Conservation (phyloP, 1,284 basidiomycete genomes). For the Psilocybe mexicana region DNA sequence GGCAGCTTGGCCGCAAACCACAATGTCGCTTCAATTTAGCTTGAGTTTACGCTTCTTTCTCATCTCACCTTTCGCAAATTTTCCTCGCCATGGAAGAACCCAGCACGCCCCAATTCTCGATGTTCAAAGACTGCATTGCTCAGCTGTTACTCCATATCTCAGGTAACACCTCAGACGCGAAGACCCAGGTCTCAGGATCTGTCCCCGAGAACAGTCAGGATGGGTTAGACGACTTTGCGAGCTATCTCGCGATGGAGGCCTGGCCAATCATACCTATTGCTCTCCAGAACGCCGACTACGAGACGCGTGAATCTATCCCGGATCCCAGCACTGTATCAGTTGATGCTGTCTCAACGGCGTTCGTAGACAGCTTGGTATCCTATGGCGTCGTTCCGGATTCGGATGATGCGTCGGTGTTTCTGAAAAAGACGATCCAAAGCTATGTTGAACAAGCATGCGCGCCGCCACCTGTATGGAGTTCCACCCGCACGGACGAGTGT, state of each 20-base stretch:
- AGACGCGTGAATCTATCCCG: conserved; percentile 31
- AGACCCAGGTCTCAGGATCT: conserved; percentile 8
- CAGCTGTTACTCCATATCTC: conserved; percentile 38
- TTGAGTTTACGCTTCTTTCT: not conserved
- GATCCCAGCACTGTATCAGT: conserved; percentile 38
- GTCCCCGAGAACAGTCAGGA: conserved; percentile 22
- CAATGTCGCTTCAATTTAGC: not conserved
- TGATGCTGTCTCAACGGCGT: conserved; percentile 36
- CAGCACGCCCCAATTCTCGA: conserved; percentile 27
- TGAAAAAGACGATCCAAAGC: conserved; percentile 40
- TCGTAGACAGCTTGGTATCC: conserved; percentile 49
- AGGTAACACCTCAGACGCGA: conserved; percentile 18
- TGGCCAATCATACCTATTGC: conserved; percentile 42
- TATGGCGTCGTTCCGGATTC: conserved; percentile 44
- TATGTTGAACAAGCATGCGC: conserved; percentile 44
- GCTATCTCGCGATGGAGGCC: conserved; percentile 49
- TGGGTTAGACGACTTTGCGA: conserved; percentile 49
- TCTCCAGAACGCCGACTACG: conserved; percentile 41
- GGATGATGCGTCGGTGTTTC: conserved; percentile 39
- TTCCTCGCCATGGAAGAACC: not conserved
- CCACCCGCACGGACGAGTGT: conserved; percentile 51
- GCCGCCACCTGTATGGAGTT: conserved; percentile 51
- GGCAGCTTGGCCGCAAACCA: not conserved
- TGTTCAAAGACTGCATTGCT: conserved; percentile 51
- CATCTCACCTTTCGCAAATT: not conserved